Evolutionary conservation across 2,329 filamentous ascomycete genomes (phyloP).

Genomic region (Colletotrichum sp.): DNA sequence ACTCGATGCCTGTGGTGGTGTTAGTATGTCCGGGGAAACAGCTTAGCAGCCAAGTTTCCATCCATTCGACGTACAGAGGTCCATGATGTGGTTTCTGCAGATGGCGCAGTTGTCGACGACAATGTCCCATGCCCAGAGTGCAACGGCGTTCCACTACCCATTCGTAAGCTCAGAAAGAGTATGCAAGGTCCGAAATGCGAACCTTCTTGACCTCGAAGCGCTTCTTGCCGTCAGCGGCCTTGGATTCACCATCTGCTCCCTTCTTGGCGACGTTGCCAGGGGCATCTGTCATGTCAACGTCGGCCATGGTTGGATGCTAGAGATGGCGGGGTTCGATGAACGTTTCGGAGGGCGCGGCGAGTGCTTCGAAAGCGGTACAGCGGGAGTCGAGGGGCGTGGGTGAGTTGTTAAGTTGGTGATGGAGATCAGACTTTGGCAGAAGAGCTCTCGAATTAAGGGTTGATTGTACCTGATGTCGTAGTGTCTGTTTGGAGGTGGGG

Average conservation of each 20-base stretch:
- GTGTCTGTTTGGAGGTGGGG: neutral
- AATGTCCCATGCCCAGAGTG: constrained; percentile 99
- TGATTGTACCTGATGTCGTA: neutral
- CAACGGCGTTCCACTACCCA: constrained; percentile 92
- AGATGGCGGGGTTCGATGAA: neutral
- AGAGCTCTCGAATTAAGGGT: neutral
- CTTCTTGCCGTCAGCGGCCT: constrained; percentile 76
- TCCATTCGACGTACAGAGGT: constrained; percentile 72
- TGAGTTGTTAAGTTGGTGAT: neutral
- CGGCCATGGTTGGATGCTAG: constrained; percentile 69
- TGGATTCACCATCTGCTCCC: constrained; percentile 51
- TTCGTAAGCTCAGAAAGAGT: constrained; percentile 17
- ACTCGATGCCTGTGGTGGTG: constrained; percentile 77
- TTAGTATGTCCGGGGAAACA: neutral
- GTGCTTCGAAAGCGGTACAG: neutral
- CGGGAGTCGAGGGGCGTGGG: neutral
- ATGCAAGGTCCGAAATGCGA: constrained; percentile 22
- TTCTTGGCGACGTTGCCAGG: constrained; percentile 62
- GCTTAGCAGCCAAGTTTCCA: neutral
- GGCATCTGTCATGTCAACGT: constrained; percentile 96
- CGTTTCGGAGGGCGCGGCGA: neutral
- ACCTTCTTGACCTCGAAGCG: constrained; percentile 99
- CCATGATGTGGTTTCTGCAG: constrained; percentile 99
- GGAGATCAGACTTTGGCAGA: neutral
- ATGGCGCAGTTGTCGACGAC: constrained; percentile 99